Evolutionary conservation across 2,329 filamentous ascomycete species (phyloP), one percentile per base, ranked within the genome.

Genomic region (Ophidiomyces ophidiicola): DNA sequence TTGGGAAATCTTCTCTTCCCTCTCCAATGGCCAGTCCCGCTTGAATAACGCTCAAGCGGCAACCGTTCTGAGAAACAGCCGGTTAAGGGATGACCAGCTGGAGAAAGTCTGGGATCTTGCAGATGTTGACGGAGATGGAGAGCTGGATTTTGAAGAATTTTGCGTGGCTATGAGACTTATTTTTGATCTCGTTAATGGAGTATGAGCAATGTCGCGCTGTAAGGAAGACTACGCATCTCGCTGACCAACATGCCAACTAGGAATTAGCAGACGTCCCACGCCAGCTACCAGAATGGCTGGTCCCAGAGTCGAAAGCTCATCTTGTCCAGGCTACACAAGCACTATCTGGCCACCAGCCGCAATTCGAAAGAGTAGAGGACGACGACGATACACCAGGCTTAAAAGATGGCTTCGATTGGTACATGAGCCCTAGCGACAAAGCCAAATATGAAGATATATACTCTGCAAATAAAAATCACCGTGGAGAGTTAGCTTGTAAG

Each of bases 391-490:
- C 79, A 3, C 76, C 78, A 1, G 86, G 86, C 1, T 69, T 98
- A 46, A 93, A 93, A 59, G 86, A 94, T 61, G 88, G 88, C 8
- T 98, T 98, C 61, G 90, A 98, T 60, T 98, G 90, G 90, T 98
- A 98, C 67, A 98, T 98, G 85, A 86, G 78, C 44, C 90, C 90
- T 0, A 63, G 69, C 20, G 87, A 98, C 64, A 92, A 92, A 64
- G 58, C 76, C 48, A 96, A 94, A 63, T 98, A 98, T 66, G 86
- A 94, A 62, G 84, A 88, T 52, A 98, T 98, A 62, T 98, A 96
- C 64, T 82, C 81, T 48, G 86, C 92, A 53, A 92, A 86, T 64
- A 76, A 86, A 45, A 83, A 93, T 60, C 76, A 80, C 58, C 79
- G 87, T 36, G 90, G 90, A 48, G 84, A 93, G 54, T 72, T 87